These are phyloP conservation scores for Pseudocercospora vitis DNA, from an alignment of 2,329 filamentous ascomycete genomes.

Conservation along the genomic window DNA sequence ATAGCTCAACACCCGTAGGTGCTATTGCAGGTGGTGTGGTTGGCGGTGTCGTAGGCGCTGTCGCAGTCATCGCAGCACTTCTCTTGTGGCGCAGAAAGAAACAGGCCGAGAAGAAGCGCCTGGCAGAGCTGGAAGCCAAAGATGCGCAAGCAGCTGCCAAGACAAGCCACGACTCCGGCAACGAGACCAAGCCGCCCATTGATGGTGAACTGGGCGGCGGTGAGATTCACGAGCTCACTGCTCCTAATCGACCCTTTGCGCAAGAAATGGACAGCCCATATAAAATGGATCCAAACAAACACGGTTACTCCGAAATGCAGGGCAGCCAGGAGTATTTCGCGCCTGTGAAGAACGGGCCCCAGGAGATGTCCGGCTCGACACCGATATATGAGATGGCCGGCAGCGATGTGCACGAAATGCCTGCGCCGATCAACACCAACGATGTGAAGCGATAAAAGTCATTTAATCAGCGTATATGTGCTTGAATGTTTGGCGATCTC, in stretches of 20 bases:
- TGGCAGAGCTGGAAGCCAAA: slow-evolving; percentile 37
- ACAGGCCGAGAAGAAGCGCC: slow-evolving; percentile 28
- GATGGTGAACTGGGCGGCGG: slow-evolving; percentile 37
- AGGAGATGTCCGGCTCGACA: slow-evolving; percentile 33
- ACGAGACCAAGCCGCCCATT: slow-evolving; percentile 30
- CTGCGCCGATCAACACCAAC: slow-evolving; percentile 14
- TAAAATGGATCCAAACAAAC: slow-evolving; percentile 36
- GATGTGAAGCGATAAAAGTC: slow-evolving; percentile 11
- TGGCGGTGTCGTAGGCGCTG: slow-evolving; percentile 33
- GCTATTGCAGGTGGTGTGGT: slow-evolving; percentile 40
- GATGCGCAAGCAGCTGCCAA: slow-evolving; percentile 16
- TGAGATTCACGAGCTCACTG: slow-evolving; percentile 38
- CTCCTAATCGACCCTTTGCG: slow-evolving; percentile 29
- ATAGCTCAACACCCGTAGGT: slow-evolving; percentile 33
- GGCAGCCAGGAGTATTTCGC: slow-evolving; percentile 27
- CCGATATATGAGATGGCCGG: slow-evolving; percentile 37
- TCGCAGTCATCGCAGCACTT: slow-evolving; percentile 31
- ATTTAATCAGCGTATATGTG: background rate
- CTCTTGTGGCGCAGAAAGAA: slow-evolving; percentile 33
- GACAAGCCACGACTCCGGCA: slow-evolving; percentile 17
- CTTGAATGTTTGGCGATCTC: slow-evolving; percentile 1
- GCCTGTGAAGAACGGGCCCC: slow-evolving; percentile 18
- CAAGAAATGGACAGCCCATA: slow-evolving; percentile 38
- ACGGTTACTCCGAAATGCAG: slow-evolving; percentile 38
- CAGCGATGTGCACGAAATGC: slow-evolving; percentile 31